Base-by-base conservation (phyloP, 257 asterid species). In the Scutellaria barbata region DNA sequence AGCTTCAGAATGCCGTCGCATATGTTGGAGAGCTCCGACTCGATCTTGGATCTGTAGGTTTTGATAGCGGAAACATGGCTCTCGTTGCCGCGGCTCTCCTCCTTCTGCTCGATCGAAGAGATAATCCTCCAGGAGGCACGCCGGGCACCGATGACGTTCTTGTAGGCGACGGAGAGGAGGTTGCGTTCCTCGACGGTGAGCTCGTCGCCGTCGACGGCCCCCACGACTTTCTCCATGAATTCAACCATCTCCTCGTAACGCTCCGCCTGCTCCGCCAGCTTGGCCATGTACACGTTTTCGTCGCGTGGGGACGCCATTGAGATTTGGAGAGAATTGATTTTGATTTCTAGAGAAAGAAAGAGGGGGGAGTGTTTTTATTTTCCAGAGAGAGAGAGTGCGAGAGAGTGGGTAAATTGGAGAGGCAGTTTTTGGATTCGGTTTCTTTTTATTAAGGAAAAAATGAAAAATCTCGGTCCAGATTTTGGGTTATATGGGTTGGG, bases 41-140 rank as follows among this genome's bases (percentile, higher is more conserved):
- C 97, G 70, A 90, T 84, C 84, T 90, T 90, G 73, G 95, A 86
- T 86, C 97, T 88, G 86, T 90, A 90, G 66, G 66, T 75, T 71
- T 87, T 86, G 57, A 90, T 87, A 43, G 92, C 60, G 10, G 86
- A 62, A n/a, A 88, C 96, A 69, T 88, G 97, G 61, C 85, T 83
- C 56, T 90, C 96, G 78, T 90, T 90, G 75, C 92, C 95, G 53
- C 96, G 90, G 83, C 86, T 79, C 84, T 86, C 95, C 80, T 89
- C 96, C 81, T 89, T 89, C 81, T 89, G 96, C 83, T 89, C 96
- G 79, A 90, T 87, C 39, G 96, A 90, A 0, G 95, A 87, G 51
- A 89, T 86, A 54, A 89, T 86, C 30, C 95, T 45, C 95, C 95
- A 89, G 63, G 96, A 88, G 54, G 95, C 94, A 48, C 95, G 86